Conservation (phyloP, 2,329 filamentous ascomycete species). For the Colletotrichum kahawae region DNA sequence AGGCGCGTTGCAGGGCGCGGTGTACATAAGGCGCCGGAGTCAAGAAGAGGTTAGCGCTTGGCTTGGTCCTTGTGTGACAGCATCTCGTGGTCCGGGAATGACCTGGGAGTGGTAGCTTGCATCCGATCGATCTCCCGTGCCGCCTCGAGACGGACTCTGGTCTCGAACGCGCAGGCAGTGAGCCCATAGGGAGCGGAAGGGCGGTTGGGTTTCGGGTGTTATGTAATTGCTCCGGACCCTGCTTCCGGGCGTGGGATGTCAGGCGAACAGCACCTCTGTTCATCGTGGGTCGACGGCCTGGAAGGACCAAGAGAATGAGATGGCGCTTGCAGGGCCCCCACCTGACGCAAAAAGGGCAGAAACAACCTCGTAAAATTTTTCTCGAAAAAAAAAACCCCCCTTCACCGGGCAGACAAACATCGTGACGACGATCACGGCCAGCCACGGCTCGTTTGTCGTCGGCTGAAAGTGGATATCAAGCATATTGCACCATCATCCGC, state of each 20-base stretch:
- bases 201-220: neutral
- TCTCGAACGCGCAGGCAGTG: neutral
- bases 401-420: neutral
- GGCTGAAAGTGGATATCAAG: constrained; percentile 19
- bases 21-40: neutral
- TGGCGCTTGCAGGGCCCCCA: neutral
- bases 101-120: neutral
- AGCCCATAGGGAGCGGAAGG: neutral
- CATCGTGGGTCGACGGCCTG: neutral
- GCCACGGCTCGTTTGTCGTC: constrained; percentile 19
- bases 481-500: constrained; percentile 1
- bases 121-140: neutral
- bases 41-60: neutral
- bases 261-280: neutral
- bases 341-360: neutral
- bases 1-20: constrained; percentile 10
- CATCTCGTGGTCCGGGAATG: neutral
- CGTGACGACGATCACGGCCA: constrained; percentile 1
- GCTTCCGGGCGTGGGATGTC: constrained; percentile 7
- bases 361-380: neutral
- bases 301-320: neutral
- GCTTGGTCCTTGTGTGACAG: neutral
- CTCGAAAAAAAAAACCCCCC: neutral
- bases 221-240: constrained; percentile 5
- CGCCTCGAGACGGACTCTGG: neutral